Evolutionary conservation across 78 protist species (phyloP), one percentile per base, ranked within the genome.

Genomic region (Planoprotostelium fungivorum): DNA sequence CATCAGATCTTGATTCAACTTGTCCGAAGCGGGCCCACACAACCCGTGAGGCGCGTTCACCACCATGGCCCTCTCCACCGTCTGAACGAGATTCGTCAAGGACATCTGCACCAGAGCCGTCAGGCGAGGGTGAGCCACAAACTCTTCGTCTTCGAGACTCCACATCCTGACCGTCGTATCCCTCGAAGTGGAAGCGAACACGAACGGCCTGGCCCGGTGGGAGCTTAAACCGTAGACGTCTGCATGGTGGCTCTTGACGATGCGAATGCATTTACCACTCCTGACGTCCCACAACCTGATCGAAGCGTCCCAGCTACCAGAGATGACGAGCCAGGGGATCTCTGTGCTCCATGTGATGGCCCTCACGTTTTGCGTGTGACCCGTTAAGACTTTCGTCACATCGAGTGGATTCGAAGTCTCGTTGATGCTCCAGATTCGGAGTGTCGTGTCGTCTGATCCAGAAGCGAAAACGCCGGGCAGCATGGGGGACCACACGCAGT

Each of bases 151-250:
- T n/a, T 83, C 91, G 25, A 85, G 10, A n/a, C 38, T 34, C 95
- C 95, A 93, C 38, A 90, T 0, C 36, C 95, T 91, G 28, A 90
- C 35, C 1, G 93, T 34, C 16, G 86, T 88, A 90, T 94, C 96
- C 28, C 96, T 84, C 35, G 91, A 88, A 31, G 88, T 34, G 23
- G 93, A 87, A 23, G 87, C 92, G 36, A 89, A 35, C 35, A 84
- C 0, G 88, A 94, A 94, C 0, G 96, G 96, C 39, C 93, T 84
- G 36, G 35, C 28, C 23, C 92, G 93, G 86, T 93, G 93, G 88
- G 84, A 29, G 85, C n/a, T 9, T 36, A 93, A 87, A 25, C 93
- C 96, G 92, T 94, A 94, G 36, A 94, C 92, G 63, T 94, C 94
- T 28, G 94, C 91, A 38, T 90, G 93, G 88, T 94, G 94, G 90